Evolutionary conservation across 2,329 filamentous ascomycete genomes (phyloP), one percentile per base, ranked within the genome.

Genomic region (Ambrosiella cleistominuta): DNA sequence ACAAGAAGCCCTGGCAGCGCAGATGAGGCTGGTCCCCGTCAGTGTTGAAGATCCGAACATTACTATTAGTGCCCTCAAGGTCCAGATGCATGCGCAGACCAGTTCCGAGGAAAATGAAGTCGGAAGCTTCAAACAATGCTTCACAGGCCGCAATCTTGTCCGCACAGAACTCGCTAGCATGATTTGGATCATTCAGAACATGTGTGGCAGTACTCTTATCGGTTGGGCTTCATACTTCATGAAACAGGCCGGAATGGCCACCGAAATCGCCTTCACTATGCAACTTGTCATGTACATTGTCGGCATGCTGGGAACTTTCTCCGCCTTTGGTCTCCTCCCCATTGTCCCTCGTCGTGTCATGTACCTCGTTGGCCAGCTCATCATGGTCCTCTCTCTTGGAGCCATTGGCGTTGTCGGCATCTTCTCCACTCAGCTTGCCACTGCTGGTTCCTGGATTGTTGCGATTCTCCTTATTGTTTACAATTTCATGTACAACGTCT

Each of bases 101-200:
- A 40, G 56, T 36, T 47, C 40, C 11, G 47, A 53, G 5, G 44
- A 44, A n/a, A 45, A 53, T 17, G 39, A 63, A 0, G 70, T 70
- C 1, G 67, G 67, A 0, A 66, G 64, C 3, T 74, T 74, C 57
- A 58, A 61, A 19, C 70, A 75, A 62, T 73, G 70, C 62, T 75
- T 75, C 64, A 68, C 65, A 38, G 69, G 69, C 7, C 61, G 67
- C 19, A 69, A 77, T 52, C 65, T 71, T 0, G 66, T 70, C 1
- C 65, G 72, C 2, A 72, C 70, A 0, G 69, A 71, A 50, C 67
- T 71, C 39, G 66, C 68, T 8, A 65, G 66, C 54, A 60, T 67
- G 39, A 65, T 66, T 27, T 70, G 65, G 58, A 61, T 64, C 1
- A 64, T 66, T 49, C 66, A 67, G 62, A 62, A 62, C 47, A 61